These are phyloP conservation scores for Tuber umbilicatum DNA, from an alignment of 495 filamentous ascomycete species.

Conservation along the genomic window DNA sequence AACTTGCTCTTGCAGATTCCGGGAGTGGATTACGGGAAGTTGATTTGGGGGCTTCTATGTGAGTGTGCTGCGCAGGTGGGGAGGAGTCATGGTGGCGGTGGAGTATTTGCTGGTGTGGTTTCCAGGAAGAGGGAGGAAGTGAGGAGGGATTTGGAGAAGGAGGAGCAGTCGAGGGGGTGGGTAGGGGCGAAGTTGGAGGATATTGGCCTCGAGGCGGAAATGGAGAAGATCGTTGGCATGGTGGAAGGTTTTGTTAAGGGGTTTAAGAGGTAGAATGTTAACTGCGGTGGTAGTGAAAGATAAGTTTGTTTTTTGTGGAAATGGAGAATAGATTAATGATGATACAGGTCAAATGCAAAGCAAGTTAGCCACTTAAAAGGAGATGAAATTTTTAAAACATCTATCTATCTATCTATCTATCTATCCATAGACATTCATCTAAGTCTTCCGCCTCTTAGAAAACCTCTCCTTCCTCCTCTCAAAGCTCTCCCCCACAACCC, in stretches of 20 bases:
- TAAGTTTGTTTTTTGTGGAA: background rate
- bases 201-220: slow-evolving; percentile 25
- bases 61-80: slow-evolving; percentile 29
- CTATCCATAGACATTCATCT: slow-evolving; percentile 2
- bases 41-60: slow-evolving; percentile 31
- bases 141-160: slow-evolving; percentile 26
- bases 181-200: slow-evolving; percentile 20
- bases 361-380: background rate
- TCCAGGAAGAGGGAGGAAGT: slow-evolving; percentile 31
- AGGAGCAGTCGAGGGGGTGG: slow-evolving; percentile 24
- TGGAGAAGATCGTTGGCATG: slow-evolving; percentile 20
- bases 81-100: slow-evolving; percentile 26
- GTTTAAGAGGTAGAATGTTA: slow-evolving; percentile 6
- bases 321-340: background rate
- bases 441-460: slow-evolving; percentile 37
- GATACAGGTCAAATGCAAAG: background rate
- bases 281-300: background rate
- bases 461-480: slow-evolving; percentile 32
- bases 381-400: background rate
- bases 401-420: background rate
- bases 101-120: slow-evolving; percentile 23
- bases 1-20: slow-evolving; percentile 31
- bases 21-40: slow-evolving; percentile 31
- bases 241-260: slow-evolving; percentile 21
- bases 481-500: slow-evolving; percentile 28